These are phyloP conservation scores for Penicillium paxilli DNA, from an alignment of 495 filamentous ascomycete species.

Conservation along the genomic window DNA sequence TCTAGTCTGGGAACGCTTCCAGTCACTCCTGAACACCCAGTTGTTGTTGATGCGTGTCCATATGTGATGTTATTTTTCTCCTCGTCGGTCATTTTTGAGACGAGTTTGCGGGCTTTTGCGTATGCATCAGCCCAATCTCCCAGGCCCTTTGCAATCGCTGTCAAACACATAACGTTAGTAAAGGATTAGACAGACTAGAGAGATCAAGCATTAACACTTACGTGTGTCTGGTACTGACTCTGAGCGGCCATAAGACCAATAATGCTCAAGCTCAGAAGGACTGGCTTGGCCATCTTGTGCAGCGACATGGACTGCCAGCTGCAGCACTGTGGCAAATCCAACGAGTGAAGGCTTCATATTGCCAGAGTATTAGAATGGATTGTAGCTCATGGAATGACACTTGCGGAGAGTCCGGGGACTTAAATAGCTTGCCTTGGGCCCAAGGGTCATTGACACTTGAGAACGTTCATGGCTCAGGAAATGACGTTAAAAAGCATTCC, in stretches of 20 bases:
- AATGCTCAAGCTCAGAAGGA: background rate
- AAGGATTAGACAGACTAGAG: background rate
- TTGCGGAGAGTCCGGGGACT: background rate
- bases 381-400: no score
- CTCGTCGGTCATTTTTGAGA: constrained; percentile 56
- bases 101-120: constrained; percentile 51
- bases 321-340: background rate
- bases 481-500: background rate
- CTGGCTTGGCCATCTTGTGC: background rate
- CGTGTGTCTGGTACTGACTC: background rate
- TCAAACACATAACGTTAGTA: background rate
- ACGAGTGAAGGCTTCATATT: background rate
- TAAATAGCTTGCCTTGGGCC: background rate
- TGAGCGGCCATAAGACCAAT: background rate
- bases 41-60: constrained; percentile 52
- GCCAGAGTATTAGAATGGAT: no score
- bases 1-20: constrained; percentile 49
- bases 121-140: constrained; percentile 53
- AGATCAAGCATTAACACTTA: background rate
- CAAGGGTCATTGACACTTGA: background rate
- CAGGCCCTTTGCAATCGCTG: constrained; percentile 44
- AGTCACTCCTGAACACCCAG: constrained; percentile 61
- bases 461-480: background rate
- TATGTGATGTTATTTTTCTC: constrained; percentile 57
- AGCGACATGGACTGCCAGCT: background rate